These are phyloP conservation scores for Colletotrichum lini DNA, from an alignment of 2,329 filamentous ascomycete species.

Conservation along the genomic window DNA sequence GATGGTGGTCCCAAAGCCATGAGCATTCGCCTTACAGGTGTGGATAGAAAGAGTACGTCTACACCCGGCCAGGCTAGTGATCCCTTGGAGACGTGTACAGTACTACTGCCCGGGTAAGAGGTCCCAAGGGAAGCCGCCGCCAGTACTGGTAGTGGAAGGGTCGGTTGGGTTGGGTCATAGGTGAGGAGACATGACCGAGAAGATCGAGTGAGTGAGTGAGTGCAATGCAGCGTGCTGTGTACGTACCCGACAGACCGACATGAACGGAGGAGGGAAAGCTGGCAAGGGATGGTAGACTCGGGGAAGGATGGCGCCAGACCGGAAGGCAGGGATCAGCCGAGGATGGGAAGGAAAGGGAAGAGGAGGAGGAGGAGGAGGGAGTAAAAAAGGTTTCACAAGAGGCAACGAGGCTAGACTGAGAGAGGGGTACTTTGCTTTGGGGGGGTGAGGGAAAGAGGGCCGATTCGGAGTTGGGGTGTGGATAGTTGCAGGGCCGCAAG, in stretches of 20 bases:
- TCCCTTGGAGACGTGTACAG: conserved; percentile 13
- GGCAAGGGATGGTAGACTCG: conserved; percentile 40
- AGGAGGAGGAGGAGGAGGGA: background rate
- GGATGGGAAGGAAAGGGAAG: background rate
- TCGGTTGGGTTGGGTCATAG: background rate
- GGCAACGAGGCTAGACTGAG: conserved; percentile 41
- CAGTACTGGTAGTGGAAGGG: background rate
- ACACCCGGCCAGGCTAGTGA: conserved; percentile 3
- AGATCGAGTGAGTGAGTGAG: conserved; percentile 2
- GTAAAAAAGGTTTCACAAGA: conserved; percentile 42
- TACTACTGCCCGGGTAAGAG: conserved; percentile 24
- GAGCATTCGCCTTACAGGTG: conserved; percentile 37
- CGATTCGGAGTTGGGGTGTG: conserved; percentile 28
- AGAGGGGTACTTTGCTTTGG: conserved; percentile 23
- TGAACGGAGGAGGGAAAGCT: conserved; percentile 30
- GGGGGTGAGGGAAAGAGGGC: background rate
- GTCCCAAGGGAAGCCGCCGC: conserved; percentile 7
- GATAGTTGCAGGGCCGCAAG: conserved; percentile 35
- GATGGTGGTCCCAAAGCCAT: conserved; percentile 28
- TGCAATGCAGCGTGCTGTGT: conserved; percentile 1
- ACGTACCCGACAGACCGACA: conserved; percentile 39
- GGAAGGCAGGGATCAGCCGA: conserved; percentile 34
- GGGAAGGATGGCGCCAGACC: conserved; percentile 42
- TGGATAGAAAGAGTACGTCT: conserved; percentile 25
- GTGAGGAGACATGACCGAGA: conserved; percentile 6